Conservation (phyloP, 352 stramenopile genomes). For the Phytopythium litorale region DNA sequence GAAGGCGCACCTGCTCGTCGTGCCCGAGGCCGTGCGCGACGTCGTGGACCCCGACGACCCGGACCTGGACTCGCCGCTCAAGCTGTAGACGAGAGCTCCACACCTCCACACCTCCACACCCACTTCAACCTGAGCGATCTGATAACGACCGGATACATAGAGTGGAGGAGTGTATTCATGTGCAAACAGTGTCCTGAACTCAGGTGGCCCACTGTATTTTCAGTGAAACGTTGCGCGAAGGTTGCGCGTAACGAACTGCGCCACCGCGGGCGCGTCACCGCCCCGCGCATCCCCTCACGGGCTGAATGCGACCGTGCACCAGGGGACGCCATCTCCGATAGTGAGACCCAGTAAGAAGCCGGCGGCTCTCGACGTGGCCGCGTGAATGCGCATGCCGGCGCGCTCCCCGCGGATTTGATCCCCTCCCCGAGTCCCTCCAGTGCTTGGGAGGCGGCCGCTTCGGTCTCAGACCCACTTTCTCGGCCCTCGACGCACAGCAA, state of each 20-base stretch:
- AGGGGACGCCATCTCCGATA: neutral
- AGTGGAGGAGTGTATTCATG: neutral
- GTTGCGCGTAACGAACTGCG: neutral
- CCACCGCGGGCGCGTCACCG: slow-evolving; percentile 8
- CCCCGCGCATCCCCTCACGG: neutral
- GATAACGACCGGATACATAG: neutral
- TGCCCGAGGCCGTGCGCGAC: slow-evolving; percentile 30
- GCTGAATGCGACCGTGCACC: neutral
- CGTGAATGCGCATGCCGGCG: neutral
- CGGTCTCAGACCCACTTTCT: too few species aligned
- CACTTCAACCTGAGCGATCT: neutral
- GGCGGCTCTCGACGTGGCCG: neutral
- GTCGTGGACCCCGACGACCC: slow-evolving; percentile 40
- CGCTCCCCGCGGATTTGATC: too few species aligned
- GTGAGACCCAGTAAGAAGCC: neutral
- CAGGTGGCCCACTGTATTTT: neutral
- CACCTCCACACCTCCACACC: neutral
- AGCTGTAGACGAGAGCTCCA: neutral
- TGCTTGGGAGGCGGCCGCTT: too few species aligned
- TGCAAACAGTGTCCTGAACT: neutral
- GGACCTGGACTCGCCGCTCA: neutral
- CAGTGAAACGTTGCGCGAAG: neutral
- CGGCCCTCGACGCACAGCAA: too few species aligned
- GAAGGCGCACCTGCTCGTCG: slow-evolving; percentile 26
- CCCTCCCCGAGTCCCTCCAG: too few species aligned